Conservation (phyloP, 1,139 yeast species). For the Blastobotrys indianensis region DNA sequence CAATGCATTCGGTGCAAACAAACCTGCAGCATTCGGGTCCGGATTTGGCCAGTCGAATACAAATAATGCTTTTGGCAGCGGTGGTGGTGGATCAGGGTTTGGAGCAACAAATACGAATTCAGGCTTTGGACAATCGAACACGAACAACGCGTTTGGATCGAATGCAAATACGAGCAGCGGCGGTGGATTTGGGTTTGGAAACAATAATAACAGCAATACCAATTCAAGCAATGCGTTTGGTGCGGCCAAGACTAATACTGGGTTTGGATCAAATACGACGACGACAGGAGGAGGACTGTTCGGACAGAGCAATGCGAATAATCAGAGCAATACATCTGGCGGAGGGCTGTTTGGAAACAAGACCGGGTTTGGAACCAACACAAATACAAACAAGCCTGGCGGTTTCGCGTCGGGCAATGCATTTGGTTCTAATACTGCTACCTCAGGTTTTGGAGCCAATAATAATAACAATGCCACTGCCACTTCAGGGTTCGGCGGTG, state of each 20-base stretch:
- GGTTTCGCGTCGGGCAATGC: constrained; percentile 7
- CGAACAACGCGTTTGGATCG: constrained; percentile 9
- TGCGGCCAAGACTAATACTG: background rate
- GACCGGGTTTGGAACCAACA: constrained; percentile 14
- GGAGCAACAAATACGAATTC: constrained; percentile 6
- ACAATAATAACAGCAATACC: constrained; percentile 11
- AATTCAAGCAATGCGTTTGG: constrained; percentile 11
- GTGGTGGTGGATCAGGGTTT: constrained; percentile 5
- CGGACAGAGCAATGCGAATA: constrained; percentile 11
- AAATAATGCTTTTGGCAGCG: constrained; percentile 1
- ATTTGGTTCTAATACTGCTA: background rate
- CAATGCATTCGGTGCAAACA: background rate
- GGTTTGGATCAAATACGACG: constrained; percentile 1
- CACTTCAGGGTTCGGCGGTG: constrained; percentile 1
- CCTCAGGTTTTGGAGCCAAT: constrained; percentile 9
- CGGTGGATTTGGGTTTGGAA: constrained; percentile 10
- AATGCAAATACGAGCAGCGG: background rate
- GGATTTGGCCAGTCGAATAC: background rate
- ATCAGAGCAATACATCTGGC: background rate
- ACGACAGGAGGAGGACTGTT: constrained; percentile 14
- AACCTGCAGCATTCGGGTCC: background rate
- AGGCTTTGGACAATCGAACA: constrained; percentile 10
- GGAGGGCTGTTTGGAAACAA: background rate
- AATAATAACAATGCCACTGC: constrained; percentile 1
- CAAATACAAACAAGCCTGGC: constrained; percentile 20